Percentiles rank a stretch among this genome's conserved stretches.
These are phyloP conservation scores for Raffaelea arxii DNA, from an alignment of 2,329 filamentous ascomycete species.

Conservation along the genomic window DNA sequence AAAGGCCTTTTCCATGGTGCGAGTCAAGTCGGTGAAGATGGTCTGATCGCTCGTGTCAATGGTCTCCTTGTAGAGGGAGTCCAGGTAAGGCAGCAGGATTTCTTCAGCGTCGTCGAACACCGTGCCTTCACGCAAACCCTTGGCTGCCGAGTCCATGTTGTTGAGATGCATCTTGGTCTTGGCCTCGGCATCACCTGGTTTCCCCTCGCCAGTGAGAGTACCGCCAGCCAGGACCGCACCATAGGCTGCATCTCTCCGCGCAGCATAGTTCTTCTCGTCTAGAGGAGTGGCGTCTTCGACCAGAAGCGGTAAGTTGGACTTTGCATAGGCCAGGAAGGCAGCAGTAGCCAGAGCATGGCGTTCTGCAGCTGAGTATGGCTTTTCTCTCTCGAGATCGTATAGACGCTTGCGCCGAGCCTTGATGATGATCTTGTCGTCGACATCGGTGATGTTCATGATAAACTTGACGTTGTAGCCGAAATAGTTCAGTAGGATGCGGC, in stretches of 20 bases:
- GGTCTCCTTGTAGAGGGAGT: constrained; percentile 43
- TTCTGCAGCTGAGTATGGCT: constrained; percentile 11
- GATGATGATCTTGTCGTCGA: constrained; percentile 47
- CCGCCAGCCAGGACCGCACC: constrained; percentile 14
- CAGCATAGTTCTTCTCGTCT: constrained; percentile 11
- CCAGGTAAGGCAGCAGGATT: constrained; percentile 55
- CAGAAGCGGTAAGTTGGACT: constrained; percentile 16
- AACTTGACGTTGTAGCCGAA: constrained; percentile 62
- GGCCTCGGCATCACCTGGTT: constrained; percentile 17
- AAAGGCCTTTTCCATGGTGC: constrained; percentile 58
- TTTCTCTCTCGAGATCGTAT: constrained; percentile 13
- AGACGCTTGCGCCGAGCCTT: constrained; percentile 17
- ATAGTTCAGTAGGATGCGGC: constrained; percentile 60
- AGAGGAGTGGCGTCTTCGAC: constrained; percentile 1
- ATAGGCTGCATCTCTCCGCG: constrained; percentile 13
- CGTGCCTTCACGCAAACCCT: constrained; percentile 15
- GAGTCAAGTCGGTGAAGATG: constrained; percentile 58
- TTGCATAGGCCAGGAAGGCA: constrained; percentile 15
- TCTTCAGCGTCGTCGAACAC: constrained; percentile 54
- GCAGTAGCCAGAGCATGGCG: constrained; percentile 10
- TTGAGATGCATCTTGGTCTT: constrained; percentile 17
- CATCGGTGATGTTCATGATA: constrained; percentile 70
- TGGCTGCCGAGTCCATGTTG: constrained; percentile 16
- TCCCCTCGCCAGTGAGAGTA: constrained; percentile 13
- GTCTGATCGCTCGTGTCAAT: constrained; percentile 52